A percentile compares a stretch with the other conserved stretches of the same genome.
These are phyloP conservation scores for Solanum medicagineum DNA, from an alignment of 257 asterid species.

Conservation along the genomic window DNA sequence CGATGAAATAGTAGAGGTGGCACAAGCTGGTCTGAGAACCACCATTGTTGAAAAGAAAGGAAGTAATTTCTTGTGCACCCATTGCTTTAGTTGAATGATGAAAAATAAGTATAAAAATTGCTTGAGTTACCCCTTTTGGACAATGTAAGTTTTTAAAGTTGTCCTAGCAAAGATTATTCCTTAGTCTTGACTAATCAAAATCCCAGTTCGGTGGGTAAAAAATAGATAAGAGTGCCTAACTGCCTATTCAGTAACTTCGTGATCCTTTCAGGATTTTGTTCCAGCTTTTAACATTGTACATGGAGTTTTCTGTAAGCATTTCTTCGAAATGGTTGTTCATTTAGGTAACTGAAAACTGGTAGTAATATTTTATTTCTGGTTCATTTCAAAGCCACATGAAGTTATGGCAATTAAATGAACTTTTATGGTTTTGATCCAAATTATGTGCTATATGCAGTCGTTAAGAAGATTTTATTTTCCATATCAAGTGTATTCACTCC, in stretches of 20 bases:
- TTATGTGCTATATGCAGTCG: not conserved
- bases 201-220: not conserved
- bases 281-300: not conserved
- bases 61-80: not conserved
- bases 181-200: not conserved
- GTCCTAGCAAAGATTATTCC: not conserved
- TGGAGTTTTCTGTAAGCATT: not conserved
- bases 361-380: not conserved
- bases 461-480: not conserved
- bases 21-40: not conserved
- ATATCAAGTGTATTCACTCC: not conserved
- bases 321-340: not conserved
- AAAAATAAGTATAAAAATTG: not conserved
- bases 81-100: not conserved
- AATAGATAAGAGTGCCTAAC: not conserved
- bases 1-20: not conserved
- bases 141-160: not conserved
- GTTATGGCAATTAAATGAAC: not conserved
- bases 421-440: not conserved
- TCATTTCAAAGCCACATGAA: not conserved
- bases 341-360: not conserved
- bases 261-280: not conserved
- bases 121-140: not conserved
- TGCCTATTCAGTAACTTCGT: not conserved
- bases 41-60: not conserved